Conservation (phyloP, 805 yeast species). For the Metschnikowia aberdeeniae region DNA sequence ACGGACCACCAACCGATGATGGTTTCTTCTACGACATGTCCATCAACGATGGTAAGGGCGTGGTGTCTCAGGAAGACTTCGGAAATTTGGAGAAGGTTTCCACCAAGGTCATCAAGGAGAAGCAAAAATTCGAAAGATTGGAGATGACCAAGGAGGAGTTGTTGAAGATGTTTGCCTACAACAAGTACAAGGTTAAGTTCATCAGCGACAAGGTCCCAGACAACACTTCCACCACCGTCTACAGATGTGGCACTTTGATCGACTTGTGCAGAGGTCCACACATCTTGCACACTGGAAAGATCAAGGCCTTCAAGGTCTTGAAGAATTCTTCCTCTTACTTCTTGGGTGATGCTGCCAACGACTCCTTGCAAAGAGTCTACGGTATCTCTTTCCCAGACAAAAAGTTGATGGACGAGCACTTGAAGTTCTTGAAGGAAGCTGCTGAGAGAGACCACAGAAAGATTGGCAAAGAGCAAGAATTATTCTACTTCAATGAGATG, state of each 20-base stretch:
- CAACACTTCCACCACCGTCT: conserved; percentile 92
- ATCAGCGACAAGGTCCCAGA: conserved; percentile 90
- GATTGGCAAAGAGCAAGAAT: conserved; percentile 94
- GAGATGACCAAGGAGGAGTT: conserved; percentile 89
- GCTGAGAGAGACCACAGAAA: conserved; percentile 94
- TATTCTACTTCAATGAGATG: conserved; percentile 92
- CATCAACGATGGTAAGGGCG: conserved; percentile 64
- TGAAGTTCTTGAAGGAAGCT: conserved; percentile 94
- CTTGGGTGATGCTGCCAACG: conserved; percentile 88
- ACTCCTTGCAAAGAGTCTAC: conserved; percentile 93
- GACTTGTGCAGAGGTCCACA: conserved; percentile 98
- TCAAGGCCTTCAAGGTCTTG: conserved; percentile 88
- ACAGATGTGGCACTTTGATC: conserved; percentile 95
- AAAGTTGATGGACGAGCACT: conserved; percentile 89
- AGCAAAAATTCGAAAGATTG: conserved; percentile 91
- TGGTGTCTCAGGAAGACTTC: conserved; percentile 79
- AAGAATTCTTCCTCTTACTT: conserved; percentile 96
- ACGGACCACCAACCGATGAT: conserved; percentile 96
- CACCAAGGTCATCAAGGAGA: conserved; percentile 86
- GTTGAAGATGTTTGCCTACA: conserved; percentile 89
- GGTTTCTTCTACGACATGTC: conserved; percentile 98
- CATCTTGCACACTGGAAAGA: conserved; percentile 94
- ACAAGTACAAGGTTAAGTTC: conserved; percentile 89
- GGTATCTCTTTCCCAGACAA: conserved; percentile 99
- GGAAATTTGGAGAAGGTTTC: conserved; percentile 79